Base-by-base conservation (phyloP, 495 filamentous ascomycete species). In the Tuber aestivum region DNA sequence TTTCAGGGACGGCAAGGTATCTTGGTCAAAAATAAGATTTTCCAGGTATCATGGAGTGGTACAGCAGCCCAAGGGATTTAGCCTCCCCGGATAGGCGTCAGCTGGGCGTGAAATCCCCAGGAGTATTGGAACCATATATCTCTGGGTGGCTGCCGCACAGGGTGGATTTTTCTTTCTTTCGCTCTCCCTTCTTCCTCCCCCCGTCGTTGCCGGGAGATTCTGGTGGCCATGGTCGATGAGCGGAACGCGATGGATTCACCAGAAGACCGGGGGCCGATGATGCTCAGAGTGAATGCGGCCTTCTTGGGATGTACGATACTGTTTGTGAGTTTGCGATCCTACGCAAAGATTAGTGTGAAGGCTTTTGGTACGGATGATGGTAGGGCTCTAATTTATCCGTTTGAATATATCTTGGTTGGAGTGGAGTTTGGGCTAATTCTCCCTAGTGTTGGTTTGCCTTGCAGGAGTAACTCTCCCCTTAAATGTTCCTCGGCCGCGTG, bases 361-460 rank as follows among this genome's bases (percentile, higher is more conserved):
- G 70, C 76, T 70, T 72, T 79, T 70, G 72, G 78, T 42, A 72
- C 41, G 77, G 78, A 79, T 79, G 78, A 79, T 79, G 12, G 78
- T 79, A 79, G 41, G 77, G 32, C 72, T 21, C 27, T 18, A 35
- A 35, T 27, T 18, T 20, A 61, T 42, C n/a, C 40, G 27, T 21
- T 35, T 16, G 23, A 27, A 38, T 42, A 42, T 72, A 35, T 74
- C 38, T 44, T 14, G 21, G 72, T 70, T 72, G 32, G 38, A 50
- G 41, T 38, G 37, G 68, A 48, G 7, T 10, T 48, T 42, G 68
- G 70, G 41, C 65, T 80, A 73, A 80, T 61, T 70, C 4, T 48
- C 44, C 42, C 27, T 27, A 79, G 78, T 75, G 70, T 73, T 79
- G 44, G 79, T 79, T 75, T 79, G 61, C 40, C 38, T 79, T 75